Conservation (phyloP, 306 rosid species). For the Begonia peltatifolia region DNA sequence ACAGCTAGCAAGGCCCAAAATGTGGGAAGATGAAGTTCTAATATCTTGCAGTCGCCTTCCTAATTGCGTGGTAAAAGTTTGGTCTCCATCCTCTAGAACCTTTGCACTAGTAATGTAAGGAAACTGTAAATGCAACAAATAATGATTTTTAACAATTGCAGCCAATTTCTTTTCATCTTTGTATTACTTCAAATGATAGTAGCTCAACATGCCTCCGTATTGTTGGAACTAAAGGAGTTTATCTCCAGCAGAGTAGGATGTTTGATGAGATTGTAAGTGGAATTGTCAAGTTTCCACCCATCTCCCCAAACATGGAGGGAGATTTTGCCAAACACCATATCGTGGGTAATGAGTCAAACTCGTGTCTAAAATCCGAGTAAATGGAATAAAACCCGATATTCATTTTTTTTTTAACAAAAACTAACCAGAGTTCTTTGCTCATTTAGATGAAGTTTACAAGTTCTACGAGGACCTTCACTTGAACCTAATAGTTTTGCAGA, state of each 20-base stretch:
- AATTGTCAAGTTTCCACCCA: conserved; percentile 46
- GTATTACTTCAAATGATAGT: neutral
- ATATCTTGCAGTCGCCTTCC: conserved; percentile 20
- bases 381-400: neutral
- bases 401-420: too few species aligned
- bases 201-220: conserved; percentile 54
- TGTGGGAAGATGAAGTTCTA: conserved; percentile 10
- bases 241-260: conserved; percentile 69
- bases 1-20: conserved; percentile 37
- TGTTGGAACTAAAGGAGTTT: conserved; percentile 55
- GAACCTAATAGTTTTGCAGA: conserved; percentile 26
- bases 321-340: conserved; percentile 88
- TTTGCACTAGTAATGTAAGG: conserved; percentile 24
- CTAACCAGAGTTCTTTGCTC: conserved; percentile 85
- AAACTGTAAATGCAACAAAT: conserved; percentile 42
- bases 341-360: conserved; percentile 13
- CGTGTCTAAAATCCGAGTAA: too few species aligned
- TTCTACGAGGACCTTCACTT: conserved; percentile 77
- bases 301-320: conserved; percentile 99
- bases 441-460: conserved; percentile 23
- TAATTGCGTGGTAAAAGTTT: conserved; percentile 12
- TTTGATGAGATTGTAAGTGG: conserved; percentile 38
- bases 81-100: conserved; percentile 11
- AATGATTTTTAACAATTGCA: neutral
- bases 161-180: conserved; percentile 6